Conservation (phyloP, 257 asterid species). For the Solanum ahanhuiri region DNA sequence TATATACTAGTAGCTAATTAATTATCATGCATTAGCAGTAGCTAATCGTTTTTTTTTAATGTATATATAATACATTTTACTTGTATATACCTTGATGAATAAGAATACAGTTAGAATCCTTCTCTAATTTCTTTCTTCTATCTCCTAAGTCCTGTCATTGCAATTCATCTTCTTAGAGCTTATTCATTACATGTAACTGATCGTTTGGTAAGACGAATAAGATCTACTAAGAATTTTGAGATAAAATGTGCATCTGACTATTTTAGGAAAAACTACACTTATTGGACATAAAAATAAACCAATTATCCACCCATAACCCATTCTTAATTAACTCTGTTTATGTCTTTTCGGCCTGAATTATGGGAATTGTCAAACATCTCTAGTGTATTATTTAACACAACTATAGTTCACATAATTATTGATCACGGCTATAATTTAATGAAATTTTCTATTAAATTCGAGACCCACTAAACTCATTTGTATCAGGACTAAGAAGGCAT, state of each 20-base stretch:
- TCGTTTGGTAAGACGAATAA: background rate
- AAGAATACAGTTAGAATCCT: background rate
- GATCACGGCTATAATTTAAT: too few relatives aligned
- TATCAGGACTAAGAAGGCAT: too few relatives aligned
- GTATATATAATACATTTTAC: background rate
- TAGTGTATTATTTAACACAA: too few relatives aligned
- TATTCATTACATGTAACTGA: background rate
- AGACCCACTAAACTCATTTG: too few relatives aligned
- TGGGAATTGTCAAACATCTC: too few relatives aligned
- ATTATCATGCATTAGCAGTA: background rate
- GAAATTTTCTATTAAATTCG: too few relatives aligned
- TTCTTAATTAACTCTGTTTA: too few relatives aligned
- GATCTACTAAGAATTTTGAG: background rate
- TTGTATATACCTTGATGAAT: background rate
- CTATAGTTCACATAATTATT: too few relatives aligned
- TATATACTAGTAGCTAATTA: background rate
- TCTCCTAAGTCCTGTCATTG: background rate
- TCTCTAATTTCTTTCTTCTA: background rate
- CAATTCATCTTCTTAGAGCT: background rate
- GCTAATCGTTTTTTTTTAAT: background rate
- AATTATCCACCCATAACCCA: too few relatives aligned
- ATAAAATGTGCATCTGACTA: background rate
- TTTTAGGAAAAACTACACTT: background rate
- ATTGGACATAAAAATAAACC: too few relatives aligned
- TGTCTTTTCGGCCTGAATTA: too few relatives aligned